Evolutionary conservation across 2,329 filamentous ascomycete species (phyloP).

Genomic region (Tolypocladium endophyticum): DNA sequence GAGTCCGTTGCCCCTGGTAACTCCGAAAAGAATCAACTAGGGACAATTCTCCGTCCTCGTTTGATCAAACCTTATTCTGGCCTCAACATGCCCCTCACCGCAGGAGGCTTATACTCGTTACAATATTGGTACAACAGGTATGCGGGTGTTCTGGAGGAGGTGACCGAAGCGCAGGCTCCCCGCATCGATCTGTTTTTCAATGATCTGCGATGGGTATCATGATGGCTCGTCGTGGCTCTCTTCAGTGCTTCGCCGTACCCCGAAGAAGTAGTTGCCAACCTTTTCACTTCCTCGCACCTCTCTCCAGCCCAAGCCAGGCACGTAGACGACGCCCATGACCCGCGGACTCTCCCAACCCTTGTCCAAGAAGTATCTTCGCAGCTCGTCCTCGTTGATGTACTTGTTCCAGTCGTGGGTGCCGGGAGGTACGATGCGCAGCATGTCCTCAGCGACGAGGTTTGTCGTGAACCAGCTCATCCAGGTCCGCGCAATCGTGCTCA

Average conservation of each 20-base stretch:
- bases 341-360: conserved; percentile 48
- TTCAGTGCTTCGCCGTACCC: conserved; percentile 41
- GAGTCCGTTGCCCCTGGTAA: too few species aligned
- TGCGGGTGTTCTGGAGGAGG: not conserved
- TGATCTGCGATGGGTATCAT: not conserved
- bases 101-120: not conserved
- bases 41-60: too few species aligned
- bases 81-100: not conserved
- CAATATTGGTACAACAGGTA: not conserved
- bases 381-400: conserved; percentile 81
- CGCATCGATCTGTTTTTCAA: not conserved
- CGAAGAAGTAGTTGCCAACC: conserved; percentile 95
- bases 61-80: not conserved
- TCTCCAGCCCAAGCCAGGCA: conserved; percentile 85
- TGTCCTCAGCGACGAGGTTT: conserved; percentile 81
- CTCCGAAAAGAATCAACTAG: too few species aligned
- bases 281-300: conserved; percentile 71
- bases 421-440: conserved; percentile 75
- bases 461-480: conserved; percentile 87
- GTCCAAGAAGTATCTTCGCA: conserved; percentile 45
- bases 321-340: conserved; percentile 76
- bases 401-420: conserved; percentile 96
- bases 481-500: conserved; percentile 86
- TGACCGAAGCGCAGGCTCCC: not conserved
- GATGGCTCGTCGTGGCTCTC: not conserved